Percentiles rank a stretch among this genome's conserved stretches.
Conservation (phyloP, 768 basidiomycete species). For the Fomitopsis pulvina region DNA sequence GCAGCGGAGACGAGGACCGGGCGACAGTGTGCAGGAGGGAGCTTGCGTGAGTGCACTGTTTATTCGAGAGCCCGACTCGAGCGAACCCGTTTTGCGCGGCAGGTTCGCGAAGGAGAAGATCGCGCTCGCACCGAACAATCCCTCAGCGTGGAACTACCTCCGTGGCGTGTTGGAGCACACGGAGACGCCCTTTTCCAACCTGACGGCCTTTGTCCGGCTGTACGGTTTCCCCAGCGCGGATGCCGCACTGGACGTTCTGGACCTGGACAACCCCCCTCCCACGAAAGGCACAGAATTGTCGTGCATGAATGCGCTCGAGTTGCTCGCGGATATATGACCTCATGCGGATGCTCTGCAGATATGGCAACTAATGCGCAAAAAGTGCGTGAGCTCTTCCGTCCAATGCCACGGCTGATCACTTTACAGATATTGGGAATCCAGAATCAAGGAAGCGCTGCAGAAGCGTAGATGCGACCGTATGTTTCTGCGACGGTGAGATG, state of each 20-base stretch:
- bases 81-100: background rate
- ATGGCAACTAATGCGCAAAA: slow-evolving; percentile 71
- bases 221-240: slow-evolving; percentile 40
- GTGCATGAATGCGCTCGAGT: slow-evolving; percentile 74
- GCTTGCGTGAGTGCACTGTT: slow-evolving; percentile 50
- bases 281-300: slow-evolving; percentile 63
- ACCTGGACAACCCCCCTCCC: slow-evolving; percentile 72
- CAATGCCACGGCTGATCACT: background rate
- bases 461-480: too few relatives aligned
- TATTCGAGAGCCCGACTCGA: background rate
- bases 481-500: too few relatives aligned
- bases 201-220: slow-evolving; percentile 55
- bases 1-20: slow-evolving; percentile 55
- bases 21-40: slow-evolving; percentile 61
- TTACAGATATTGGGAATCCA: slow-evolving; percentile 69
- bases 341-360: slow-evolving; percentile 34
- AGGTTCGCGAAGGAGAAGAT: slow-evolving; percentile 85
- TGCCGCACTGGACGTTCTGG: slow-evolving; percentile 38
- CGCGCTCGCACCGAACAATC: slow-evolving; percentile 83
- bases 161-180: slow-evolving; percentile 72
- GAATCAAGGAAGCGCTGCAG: slow-evolving; percentile 46
- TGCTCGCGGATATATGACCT: slow-evolving; percentile 64
- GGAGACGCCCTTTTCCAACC: slow-evolving; percentile 46
- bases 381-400: slow-evolving; percentile 36
- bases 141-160: slow-evolving; percentile 96